Evolutionary conservation across 2,329 filamentous ascomycete species (phyloP).

Genomic region (Cordyceps javanica): DNA sequence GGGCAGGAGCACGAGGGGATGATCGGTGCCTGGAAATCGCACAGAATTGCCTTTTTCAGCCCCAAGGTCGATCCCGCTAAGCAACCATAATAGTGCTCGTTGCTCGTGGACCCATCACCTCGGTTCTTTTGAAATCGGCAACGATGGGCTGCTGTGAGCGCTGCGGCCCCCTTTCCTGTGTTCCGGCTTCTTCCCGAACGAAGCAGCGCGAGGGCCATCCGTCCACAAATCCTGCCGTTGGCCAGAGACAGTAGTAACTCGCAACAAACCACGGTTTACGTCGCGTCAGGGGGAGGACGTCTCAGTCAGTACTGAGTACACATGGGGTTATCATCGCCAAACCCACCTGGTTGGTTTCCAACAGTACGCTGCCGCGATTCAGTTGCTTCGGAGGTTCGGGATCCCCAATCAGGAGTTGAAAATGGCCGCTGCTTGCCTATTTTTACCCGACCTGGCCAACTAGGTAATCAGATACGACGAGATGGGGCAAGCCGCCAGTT

Average conservation of each 20-base stretch:
- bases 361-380: not conserved
- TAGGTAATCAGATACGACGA: not conserved
- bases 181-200: not conserved
- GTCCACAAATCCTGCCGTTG: too few species aligned
- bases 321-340: not conserved
- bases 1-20: not conserved
- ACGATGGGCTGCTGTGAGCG: not conserved
- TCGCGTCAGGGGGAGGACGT: not conserved
- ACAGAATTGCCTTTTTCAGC: not conserved
- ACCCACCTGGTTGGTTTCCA: not conserved
- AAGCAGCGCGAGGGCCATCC: not conserved
- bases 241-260: too few species aligned
- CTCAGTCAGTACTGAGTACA: not conserved
- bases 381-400: not conserved
- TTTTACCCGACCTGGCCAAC: not conserved
- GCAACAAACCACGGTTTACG: not conserved
- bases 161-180: not conserved
- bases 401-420: too few species aligned
- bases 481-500: not conserved
- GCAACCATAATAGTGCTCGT: not conserved
- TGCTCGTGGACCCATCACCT: not conserved
- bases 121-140: not conserved
- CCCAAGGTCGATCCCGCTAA: slow-evolving; percentile 1
- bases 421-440: too few species aligned
- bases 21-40: slow-evolving; percentile 4